Evolutionary conservation across 768 basidiomycete genomes (phyloP), one percentile per base, ranked within the genome.

Genomic region (Mycena floridula): DNA sequence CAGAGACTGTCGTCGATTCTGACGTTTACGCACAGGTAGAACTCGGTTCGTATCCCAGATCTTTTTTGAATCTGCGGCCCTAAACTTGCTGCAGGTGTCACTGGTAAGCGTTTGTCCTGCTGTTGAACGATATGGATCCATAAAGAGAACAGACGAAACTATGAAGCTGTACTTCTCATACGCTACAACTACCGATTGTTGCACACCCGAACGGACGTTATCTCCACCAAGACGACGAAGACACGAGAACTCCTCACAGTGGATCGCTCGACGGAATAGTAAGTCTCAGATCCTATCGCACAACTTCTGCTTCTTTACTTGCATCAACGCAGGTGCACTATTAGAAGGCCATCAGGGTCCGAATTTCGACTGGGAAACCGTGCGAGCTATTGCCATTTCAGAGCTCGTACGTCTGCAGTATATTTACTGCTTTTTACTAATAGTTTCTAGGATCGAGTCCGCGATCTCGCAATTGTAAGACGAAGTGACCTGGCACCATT

Each of bases 361-460:
- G 2, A 46, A 50, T 21, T 36, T 50, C 22, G 46, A 52, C 40
- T 50, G 51, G 51, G 23, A 37, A 4, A 44, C 48, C 26, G 43
- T 38, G 25, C 48, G 48, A 11, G 49, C 45, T 7, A 25, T 52
- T 21, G 48, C 49, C 13, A 30, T 50, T 26, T 50, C 51, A 1
- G 51, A 52, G 36, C 42, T 52, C n/a, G 48, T 52, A 16, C n/a
- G n/a, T n/a, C n/a, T n/a, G n/a, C n/a, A n/a, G n/a, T n/a, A 32
- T 16, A 32, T 32, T 32, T 32, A 9, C 28, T 32, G 11, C 28
- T 16, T 32, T 32, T 16, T n/a, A n/a, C n/a, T n/a, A 32, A 32
- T 9, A 16, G 28, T 16, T 32, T 32, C 28, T 16, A 32, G 28
- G 28, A 32, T 32, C 28, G 16, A 9, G 16, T 16, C 16, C 28